Conservation (phyloP, 495 filamentous ascomycete genomes). For the Hypoxylon subgilvum region DNA sequence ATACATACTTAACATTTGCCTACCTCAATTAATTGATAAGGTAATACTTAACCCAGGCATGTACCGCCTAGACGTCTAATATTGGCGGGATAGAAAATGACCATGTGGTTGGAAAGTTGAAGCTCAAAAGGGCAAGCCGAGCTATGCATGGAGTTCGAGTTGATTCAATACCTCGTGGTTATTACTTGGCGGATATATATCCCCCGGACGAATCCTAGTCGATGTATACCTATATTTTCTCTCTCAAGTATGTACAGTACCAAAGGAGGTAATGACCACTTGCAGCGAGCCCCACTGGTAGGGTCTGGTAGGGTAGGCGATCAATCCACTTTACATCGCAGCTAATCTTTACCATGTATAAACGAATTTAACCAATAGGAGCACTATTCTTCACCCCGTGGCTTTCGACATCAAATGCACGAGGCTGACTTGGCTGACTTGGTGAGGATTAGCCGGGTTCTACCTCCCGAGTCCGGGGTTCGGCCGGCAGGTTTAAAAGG, state of each 20-base stretch:
- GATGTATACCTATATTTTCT: too few relatives aligned
- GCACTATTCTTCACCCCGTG: slow-evolving; percentile 27
- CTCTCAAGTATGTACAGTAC: too few relatives aligned
- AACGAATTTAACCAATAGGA: slow-evolving; percentile 18
- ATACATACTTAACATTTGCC: too few relatives aligned
- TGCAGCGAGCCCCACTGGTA: slow-evolving; percentile 28
- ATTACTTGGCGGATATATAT: slow-evolving; percentile 23
- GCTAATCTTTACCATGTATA: slow-evolving; percentile 13
- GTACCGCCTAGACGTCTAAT: too few relatives aligned
- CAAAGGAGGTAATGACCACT: too few relatives aligned
- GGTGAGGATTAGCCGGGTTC: slow-evolving; percentile 13
- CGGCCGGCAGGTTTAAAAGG: slow-evolving; percentile 10
- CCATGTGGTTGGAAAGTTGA: not conserved
- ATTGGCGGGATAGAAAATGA: not conserved
- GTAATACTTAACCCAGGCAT: too few relatives aligned
- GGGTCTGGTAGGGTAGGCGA: too few relatives aligned
- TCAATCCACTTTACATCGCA: slow-evolving; percentile 35
- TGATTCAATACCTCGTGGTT: slow-evolving; percentile 13
- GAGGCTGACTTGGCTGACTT: slow-evolving; percentile 17
- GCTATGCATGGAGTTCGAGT: not conserved
- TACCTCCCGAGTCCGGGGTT: slow-evolving; percentile 25
- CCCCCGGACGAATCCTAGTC: slow-evolving; percentile 10
- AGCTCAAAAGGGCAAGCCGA: slow-evolving; percentile 24
- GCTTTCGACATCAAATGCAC: slow-evolving; percentile 24
- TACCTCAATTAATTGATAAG: too few relatives aligned